Evolutionary conservation across 495 filamentous ascomycete genomes (phyloP).

Genomic region (Astrothelium subdiscretum): DNA sequence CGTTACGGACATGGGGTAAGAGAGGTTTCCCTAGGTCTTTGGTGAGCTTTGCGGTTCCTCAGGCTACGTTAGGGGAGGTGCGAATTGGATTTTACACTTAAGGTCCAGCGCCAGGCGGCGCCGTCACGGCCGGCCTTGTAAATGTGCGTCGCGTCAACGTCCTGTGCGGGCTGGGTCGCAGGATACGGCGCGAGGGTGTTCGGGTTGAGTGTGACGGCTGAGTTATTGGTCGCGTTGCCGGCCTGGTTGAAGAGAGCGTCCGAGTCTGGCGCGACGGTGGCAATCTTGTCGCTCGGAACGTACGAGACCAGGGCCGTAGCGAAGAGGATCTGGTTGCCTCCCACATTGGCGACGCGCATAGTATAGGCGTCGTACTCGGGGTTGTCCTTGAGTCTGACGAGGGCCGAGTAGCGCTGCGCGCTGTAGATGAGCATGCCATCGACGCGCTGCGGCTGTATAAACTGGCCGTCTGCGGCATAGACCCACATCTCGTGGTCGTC

Average conservation of each 20-base stretch:
- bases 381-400: constrained; percentile 28
- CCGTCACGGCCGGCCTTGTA: background rate
- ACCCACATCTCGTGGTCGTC: constrained; percentile 35
- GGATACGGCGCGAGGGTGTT: background rate
- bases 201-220: background rate
- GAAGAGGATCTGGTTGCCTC: constrained; percentile 29
- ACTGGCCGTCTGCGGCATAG: constrained; percentile 35
- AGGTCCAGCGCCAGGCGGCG: background rate
- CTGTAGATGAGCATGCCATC: constrained; percentile 29
- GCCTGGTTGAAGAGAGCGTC: background rate
- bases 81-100: background rate
- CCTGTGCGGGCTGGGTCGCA: background rate
- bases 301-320: constrained; percentile 16
- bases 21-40: background rate
- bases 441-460: constrained; percentile 31
- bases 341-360: constrained; percentile 28
- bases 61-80: background rate
- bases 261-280: background rate
- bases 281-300: background rate
- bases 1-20: constrained; percentile 24
- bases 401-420: constrained; percentile 33
- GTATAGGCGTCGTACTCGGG: constrained; percentile 25
- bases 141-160: background rate
- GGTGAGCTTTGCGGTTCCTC: background rate
- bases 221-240: background rate